phyloP scores from a whole-genome alignment of 1,284 basidiomycete genomes.

The Ustilago sp. region DNA sequence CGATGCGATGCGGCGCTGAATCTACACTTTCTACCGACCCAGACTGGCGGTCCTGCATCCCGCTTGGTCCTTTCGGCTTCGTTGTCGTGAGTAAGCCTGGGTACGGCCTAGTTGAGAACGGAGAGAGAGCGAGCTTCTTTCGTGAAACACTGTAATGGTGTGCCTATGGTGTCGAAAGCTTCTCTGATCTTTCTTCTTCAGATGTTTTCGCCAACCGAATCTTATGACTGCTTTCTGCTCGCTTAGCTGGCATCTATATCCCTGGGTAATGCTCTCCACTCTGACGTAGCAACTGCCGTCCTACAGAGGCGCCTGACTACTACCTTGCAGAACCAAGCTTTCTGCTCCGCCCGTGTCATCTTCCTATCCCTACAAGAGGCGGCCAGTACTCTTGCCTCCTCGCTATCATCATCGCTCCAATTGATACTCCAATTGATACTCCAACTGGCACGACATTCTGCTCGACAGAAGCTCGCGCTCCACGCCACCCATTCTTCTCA shows the following conservation, averaged over 20 bases:
- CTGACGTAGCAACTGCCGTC: conserved; percentile 16
- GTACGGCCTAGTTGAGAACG: background rate
- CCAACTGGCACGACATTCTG: background rate
- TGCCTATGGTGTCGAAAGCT: background rate
- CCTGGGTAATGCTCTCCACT: background rate
- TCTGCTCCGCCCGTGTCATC: background rate
- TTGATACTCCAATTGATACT: no score
- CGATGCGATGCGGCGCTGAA: background rate
- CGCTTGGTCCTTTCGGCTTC: background rate
- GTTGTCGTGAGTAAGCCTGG: conserved; percentile 9
- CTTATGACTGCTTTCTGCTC: conserved; percentile 2
- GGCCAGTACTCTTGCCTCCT: background rate
- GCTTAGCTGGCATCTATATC: conserved; percentile 2
- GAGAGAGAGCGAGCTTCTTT: background rate
- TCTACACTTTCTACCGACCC: background rate
- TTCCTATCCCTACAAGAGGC: background rate
- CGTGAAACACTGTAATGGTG: background rate
- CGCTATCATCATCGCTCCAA: background rate
- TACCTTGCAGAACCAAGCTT: background rate
- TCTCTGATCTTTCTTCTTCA: background rate
- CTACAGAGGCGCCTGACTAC: background rate
- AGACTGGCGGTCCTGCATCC: conserved; percentile 3
- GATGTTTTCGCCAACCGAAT: conserved; percentile 20
- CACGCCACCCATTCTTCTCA: background rate
- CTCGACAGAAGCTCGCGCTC: background rate